Base-by-base conservation (phyloP, 768 basidiomycete genomes). In the Russula virescens region DNA sequence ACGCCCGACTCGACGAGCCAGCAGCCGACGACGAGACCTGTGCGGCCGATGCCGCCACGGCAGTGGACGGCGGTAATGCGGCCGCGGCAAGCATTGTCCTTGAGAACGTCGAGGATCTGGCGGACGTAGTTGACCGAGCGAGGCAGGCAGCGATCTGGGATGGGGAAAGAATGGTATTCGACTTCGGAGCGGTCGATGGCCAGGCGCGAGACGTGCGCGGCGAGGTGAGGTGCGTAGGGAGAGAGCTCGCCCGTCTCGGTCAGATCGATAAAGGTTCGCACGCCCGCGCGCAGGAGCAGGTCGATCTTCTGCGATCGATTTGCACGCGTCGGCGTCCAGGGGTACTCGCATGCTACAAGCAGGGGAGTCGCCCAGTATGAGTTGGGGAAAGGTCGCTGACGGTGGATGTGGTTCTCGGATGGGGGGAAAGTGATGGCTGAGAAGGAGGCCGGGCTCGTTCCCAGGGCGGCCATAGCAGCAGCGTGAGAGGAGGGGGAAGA, bases 181-280 rank as follows among this genome's bases (percentile, higher is more conserved):
- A 91, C 79, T 9, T 79, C 74, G 45, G 70, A 55, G 23, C 76
- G 72, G 66, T 83, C 81, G 43, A 90, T 84, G 57, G 78, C 79
- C 25, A 88, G 80, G 10, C 80, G 73, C 10, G 70, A 69, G 5
- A 85, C 84, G 57, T 86, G 83, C 46, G 73, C 69, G 52, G 76
- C 72, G 65, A 91, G 82, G 70, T 78, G 77, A 34, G 79, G 76
- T 19, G 77, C 76, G 72, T 91, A 91, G 0, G 88, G 83, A 23
- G 79, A 76, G 50, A 91, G 82, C 73, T 91, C 89, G 47, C 86
- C 85, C n/a, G 76, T 76, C 68, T 91, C 89, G n/a, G 89, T 91
- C 69, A 91, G 82, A 75, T 91, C 89, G 71, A 91, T 85, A 73
- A 91, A 91, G 5, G 89, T 89, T 63, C 87, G 85, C 9, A 89